Conservation (phyloP, 2,329 filamentous ascomycete species). For the Aspergillus spinulosporus region DNA sequence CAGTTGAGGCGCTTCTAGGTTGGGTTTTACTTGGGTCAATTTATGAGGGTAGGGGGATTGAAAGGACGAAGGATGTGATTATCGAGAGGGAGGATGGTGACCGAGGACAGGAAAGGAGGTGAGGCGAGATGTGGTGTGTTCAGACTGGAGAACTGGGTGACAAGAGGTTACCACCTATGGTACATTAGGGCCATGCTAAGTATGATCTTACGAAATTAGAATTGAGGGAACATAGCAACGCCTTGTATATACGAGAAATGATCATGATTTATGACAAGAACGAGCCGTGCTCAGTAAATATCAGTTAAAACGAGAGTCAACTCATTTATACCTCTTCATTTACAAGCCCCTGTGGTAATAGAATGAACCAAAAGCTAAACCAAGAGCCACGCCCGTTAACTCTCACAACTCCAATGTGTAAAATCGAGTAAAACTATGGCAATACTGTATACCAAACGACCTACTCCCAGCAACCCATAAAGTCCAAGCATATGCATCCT, state of each 20-base stretch:
- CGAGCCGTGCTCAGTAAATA: background rate
- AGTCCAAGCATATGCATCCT: constrained; percentile 9
- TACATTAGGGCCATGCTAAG: too few species aligned
- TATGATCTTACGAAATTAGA: too few species aligned
- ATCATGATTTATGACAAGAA: background rate
- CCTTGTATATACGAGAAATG: constrained; percentile 10
- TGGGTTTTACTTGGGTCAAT: constrained; percentile 62
- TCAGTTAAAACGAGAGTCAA: background rate
- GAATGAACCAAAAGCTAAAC: too few species aligned
- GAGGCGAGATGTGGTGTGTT: background rate
- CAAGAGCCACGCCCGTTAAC: too few species aligned
- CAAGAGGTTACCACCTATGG: too few species aligned
- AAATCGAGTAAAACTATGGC: too few species aligned
- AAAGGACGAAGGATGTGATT: constrained; percentile 39
- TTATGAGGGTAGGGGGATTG: constrained; percentile 65
- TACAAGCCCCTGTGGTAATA: too few species aligned
- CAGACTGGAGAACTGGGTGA: too few species aligned
- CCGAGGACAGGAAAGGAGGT: constrained; percentile 3
- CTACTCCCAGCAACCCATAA: constrained; percentile 9
- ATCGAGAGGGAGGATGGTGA: constrained; percentile 14
- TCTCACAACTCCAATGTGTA: too few species aligned
- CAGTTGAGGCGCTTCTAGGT: constrained; percentile 56
- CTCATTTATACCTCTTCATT: too few species aligned
- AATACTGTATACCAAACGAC: background rate
- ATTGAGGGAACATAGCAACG: too few species aligned